phyloP scores from a whole-genome alignment of 352 stramenopile species.

The Pythium insidiosum region DNA sequence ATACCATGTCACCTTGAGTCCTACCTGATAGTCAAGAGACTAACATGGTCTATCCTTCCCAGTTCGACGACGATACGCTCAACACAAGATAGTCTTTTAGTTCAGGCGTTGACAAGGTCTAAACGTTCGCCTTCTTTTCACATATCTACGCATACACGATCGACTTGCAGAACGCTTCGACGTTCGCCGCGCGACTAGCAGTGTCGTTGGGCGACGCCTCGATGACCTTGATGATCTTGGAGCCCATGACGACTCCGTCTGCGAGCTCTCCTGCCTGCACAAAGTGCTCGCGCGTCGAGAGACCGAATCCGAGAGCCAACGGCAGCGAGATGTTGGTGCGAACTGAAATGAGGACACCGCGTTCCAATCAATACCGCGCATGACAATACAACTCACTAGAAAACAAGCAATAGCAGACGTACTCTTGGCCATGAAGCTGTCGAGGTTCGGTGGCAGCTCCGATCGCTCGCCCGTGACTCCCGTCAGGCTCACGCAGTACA shows the following conservation, averaged over 20 bases:
- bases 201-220: constrained; percentile 52
- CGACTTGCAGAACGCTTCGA: constrained; percentile 71
- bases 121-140: constrained; percentile 19
- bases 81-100: no score
- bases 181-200: constrained; percentile 48
- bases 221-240: constrained; percentile 83
- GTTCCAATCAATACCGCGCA: constrained; percentile 1
- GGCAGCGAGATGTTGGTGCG: constrained; percentile 81
- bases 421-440: constrained; percentile 90
- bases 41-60: no score
- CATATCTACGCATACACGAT: no score
- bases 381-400: neutral
- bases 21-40: no score
- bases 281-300: constrained; percentile 91
- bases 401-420: constrained; percentile 10
- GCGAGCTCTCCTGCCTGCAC: constrained; percentile 88
- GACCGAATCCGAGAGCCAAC: constrained; percentile 96
- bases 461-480: constrained; percentile 92
- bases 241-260: constrained; percentile 88
- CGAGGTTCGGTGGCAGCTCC: constrained; percentile 89
- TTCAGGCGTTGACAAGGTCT: constrained; percentile 8
- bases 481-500: constrained; percentile 84
- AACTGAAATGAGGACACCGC: no score
- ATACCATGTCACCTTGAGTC: no score
- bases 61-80: no score